Percentiles rank a stretch among this genome's conserved stretches.
These are phyloP conservation scores for Nyssa sinensis DNA, from an alignment of 148 eudicot species.

Conservation along the genomic window DNA sequence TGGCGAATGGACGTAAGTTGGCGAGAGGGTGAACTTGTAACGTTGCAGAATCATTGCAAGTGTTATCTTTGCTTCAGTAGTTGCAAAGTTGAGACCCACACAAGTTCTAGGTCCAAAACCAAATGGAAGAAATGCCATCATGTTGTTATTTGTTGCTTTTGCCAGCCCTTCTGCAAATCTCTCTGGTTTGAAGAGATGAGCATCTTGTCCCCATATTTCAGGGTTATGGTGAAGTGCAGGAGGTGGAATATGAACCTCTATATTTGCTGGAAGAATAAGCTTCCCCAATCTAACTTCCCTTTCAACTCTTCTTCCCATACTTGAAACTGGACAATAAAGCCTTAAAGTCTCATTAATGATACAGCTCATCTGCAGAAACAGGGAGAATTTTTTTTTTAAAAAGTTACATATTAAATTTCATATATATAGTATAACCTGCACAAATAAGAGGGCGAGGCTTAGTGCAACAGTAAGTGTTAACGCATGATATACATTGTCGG, in stretches of 20 bases:
- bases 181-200: constrained; percentile 4
- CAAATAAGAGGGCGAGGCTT: too few relatives aligned
- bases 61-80: constrained; percentile 2
- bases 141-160: constrained; percentile 4
- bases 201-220: constrained; percentile 15
- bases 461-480: too few relatives aligned
- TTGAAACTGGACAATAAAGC: neutral
- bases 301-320: neutral
- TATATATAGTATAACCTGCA: too few relatives aligned
- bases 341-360: constrained; percentile 7
- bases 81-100: constrained; percentile 8
- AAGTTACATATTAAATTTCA: too few relatives aligned
- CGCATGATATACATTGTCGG: too few relatives aligned
- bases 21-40: constrained; percentile 11
- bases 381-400: too few relatives aligned
- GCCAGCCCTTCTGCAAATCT: constrained; percentile 8
- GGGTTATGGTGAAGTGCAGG: neutral
- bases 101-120: constrained; percentile 8
- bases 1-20: constrained; percentile 10
- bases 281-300: constrained; percentile 9
- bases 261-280: constrained; percentile 5
- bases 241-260: neutral
- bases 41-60: constrained; percentile 15
- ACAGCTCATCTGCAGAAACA: constrained; percentile 1
- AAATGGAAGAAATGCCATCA: constrained; percentile 6